Evolutionary conservation across 2,329 filamentous ascomycete species (phyloP).

Genomic region (Neofusicoccum parvum): DNA sequence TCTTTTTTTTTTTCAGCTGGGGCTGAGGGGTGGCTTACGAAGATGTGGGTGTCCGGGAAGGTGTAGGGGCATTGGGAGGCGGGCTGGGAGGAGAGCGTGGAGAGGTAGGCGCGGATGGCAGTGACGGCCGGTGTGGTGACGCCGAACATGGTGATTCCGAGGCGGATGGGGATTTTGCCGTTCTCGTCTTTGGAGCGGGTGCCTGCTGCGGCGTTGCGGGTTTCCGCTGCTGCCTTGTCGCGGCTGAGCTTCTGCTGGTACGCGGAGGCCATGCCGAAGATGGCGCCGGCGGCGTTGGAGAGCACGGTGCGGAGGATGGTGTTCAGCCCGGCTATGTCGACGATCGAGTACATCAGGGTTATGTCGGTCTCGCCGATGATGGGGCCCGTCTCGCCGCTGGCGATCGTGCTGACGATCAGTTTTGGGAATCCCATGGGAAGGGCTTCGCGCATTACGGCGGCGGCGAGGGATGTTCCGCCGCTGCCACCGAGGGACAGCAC

Average conservation of each 20-base stretch:
- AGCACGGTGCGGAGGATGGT: constrained; percentile 60
- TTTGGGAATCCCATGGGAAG: constrained; percentile 70
- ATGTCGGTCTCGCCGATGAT: constrained; percentile 71
- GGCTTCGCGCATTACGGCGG: constrained; percentile 61
- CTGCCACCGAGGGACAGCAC: constrained; percentile 65
- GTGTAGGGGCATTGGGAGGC: constrained; percentile 28
- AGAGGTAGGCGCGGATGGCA: constrained; percentile 56
- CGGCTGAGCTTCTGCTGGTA: constrained; percentile 34
- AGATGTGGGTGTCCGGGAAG: constrained; percentile 62
- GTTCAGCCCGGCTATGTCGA: constrained; percentile 70
- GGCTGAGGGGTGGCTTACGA: no score
- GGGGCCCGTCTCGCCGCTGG: constrained; percentile 64
- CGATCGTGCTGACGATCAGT: constrained; percentile 70
- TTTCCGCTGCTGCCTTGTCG: background rate
- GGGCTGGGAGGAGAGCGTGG: constrained; percentile 28
- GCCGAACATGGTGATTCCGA: constrained; percentile 74
- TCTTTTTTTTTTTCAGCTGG: no score
- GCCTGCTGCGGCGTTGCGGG: constrained; percentile 19
- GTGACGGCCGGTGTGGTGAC: constrained; percentile 70
- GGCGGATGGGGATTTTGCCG: constrained; percentile 44
- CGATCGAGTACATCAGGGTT: constrained; percentile 70
- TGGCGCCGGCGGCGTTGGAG: constrained; percentile 63
- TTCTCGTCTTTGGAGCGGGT: background rate
- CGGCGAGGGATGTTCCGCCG: constrained; percentile 62
- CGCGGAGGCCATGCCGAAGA: constrained; percentile 59